Base-by-base conservation (phyloP, 495 filamentous ascomycete genomes). In the Neurospora discreta region DNA sequence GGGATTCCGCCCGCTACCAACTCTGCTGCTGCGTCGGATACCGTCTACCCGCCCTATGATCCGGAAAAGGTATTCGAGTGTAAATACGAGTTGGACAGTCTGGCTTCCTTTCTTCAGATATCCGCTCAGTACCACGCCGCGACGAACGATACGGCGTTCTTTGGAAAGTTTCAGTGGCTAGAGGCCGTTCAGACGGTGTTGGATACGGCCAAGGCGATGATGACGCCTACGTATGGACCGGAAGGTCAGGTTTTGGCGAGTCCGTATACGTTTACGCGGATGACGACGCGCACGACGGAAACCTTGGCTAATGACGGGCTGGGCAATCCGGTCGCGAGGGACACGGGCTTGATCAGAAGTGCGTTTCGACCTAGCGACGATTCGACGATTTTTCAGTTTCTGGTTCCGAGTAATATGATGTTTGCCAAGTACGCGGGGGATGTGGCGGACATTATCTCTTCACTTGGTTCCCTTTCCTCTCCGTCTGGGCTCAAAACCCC, bases 381-480 rank as follows among this genome's bases (percentile, higher is more conserved):
- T 76, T 73, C 81, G 23, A 83, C 77, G 1, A 85, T 87, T 68
- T 89, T 82, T 71, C 87, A 89, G 76, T 82, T 88, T 20, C 81
- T 89, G 72, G 84, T 92, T 39, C 90, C 90, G 1, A 84, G 86
- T 5, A 92, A 91, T 71, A 91, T 91, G 90, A 90, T 90, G 86
- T 90, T 91, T 75, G 82, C 86, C 18, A 76, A 82, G 38, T 88
- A 86, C 70, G 81, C 90, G 1, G 81, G 78, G 4, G 77, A 76
- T 0, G 81, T 83, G 13, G 81, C 85, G 0, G 58, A 76, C 11
- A 89, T 92, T 73, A 85, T 87, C 80, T 74, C 73, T 7, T 38
- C 36, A 38, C 36, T 38, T 38, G 5, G 5, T 38, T 38, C 36
- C 36, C 5, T 38, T 38, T 38, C 36, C 36, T 7, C 36, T 7